Conservation (phyloP, 352 stramenopile genomes). For the Globisporangium paddicum region DNA sequence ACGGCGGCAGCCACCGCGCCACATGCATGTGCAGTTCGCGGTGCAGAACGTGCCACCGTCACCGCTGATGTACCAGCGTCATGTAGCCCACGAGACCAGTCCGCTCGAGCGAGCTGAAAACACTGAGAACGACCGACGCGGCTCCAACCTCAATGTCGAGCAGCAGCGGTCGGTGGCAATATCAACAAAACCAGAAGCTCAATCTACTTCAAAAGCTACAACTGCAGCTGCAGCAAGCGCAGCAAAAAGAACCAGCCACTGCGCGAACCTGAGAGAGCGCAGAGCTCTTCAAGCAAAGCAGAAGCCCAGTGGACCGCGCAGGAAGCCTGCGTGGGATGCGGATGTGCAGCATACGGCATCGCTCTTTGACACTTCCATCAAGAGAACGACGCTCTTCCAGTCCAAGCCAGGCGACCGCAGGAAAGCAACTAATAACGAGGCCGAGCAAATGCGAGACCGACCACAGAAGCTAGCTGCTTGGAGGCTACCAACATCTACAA, state of each 20-base stretch:
- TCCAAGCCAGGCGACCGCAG: slow-evolving; percentile 32
- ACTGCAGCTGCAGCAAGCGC: neutral
- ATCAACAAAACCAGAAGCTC: neutral
- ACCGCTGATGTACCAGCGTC: slow-evolving; percentile 29
- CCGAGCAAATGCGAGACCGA: slow-evolving; percentile 7
- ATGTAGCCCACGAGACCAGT: neutral
- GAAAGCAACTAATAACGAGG: slow-evolving; percentile 19
- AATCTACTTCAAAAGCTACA: neutral
- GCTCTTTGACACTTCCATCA: slow-evolving; percentile 51
- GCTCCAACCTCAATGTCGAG: neutral
- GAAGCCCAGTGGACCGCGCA: slow-evolving; percentile 3
- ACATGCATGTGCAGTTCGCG: slow-evolving; percentile 40
- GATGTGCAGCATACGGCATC: slow-evolving; percentile 22
- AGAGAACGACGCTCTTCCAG: slow-evolving; percentile 50
- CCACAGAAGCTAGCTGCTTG: neutral
- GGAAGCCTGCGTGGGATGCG: slow-evolving; percentile 45
- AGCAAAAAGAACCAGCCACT: neutral
- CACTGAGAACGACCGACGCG: neutral
- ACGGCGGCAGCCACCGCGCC: neutral
- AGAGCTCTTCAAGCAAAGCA: neutral
- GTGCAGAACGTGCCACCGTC: slow-evolving; percentile 37
- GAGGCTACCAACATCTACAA: neutral
- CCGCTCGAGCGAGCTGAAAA: neutral
- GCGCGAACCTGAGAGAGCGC: neutral
- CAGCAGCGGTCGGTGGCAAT: neutral